phyloP scores from a whole-genome alignment of 164 flowering plant species.

The Kingdonia uniflora region DNA sequence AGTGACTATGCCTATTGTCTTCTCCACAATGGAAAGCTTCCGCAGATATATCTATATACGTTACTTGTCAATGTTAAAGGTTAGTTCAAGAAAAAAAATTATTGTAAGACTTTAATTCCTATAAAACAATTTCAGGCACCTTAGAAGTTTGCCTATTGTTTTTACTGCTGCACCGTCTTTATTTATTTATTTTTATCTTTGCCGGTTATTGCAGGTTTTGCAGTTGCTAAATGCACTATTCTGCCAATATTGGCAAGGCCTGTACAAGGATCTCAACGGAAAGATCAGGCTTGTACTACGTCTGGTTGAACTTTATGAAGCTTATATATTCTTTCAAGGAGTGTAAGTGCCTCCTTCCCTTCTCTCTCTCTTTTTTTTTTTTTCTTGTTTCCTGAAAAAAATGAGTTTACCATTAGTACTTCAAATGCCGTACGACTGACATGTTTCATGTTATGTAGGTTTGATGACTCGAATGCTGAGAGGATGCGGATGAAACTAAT shows the following conservation, averaged over 20 bases:
- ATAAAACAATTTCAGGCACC: background rate
- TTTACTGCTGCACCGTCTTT: background rate
- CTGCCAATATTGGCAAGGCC: conserved; percentile 21
- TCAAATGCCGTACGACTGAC: too few species aligned
- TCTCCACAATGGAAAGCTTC: conserved; percentile 37
- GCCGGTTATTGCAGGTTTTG: too few species aligned
- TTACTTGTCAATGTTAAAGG: conserved; percentile 45
- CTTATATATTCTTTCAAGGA: conserved; percentile 51
- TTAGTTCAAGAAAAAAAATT: conserved; percentile 6
- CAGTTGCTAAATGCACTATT: conserved; percentile 26
- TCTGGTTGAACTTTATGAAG: conserved; percentile 40
- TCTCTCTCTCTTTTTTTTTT: too few species aligned
- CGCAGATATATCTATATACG: conserved; percentile 39
- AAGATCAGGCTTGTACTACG: conserved; percentile 33
- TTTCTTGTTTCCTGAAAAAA: background rate
- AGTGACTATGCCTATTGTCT: conserved; percentile 19
- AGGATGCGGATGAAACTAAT: conserved; percentile 19
- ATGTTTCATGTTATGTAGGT: conserved; percentile 19
- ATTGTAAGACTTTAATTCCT: too few species aligned
- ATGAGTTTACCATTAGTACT: background rate
- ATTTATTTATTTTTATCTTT: background rate
- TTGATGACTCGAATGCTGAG: conserved; percentile 43
- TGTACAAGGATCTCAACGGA: conserved; percentile 20
- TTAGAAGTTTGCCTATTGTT: too few species aligned
- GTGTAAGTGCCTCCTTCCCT: conserved; percentile 29